Conservation (phyloP, 257 asterid genomes). For the Buddleja alternifolia region DNA sequence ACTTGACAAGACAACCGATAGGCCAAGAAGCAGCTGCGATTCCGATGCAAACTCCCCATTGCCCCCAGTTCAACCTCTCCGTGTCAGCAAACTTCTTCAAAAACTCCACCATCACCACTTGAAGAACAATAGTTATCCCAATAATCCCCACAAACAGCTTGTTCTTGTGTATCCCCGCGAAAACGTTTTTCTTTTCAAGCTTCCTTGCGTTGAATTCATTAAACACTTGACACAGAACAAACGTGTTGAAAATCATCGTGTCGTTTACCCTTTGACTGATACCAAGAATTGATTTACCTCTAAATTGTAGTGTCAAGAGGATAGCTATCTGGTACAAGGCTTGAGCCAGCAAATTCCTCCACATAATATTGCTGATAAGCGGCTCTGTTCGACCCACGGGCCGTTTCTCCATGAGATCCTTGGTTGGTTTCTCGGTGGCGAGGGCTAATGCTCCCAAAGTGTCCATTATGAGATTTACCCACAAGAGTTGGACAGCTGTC, state of each 20-base stretch:
- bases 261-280: conserved; percentile 35
- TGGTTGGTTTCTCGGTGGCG: conserved; percentile 44
- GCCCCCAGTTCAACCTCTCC: conserved; percentile 58
- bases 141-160: conserved; percentile 63
- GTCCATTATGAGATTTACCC: conserved; percentile 65
- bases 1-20: conserved; percentile 50
- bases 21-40: conserved; percentile 62
- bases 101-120: conserved; percentile 71
- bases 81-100: conserved; percentile 62
- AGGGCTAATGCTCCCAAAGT: conserved; percentile 57
- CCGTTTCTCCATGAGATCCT: conserved; percentile 35
- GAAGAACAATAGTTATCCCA: conserved; percentile 53
- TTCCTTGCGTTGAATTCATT: conserved; percentile 66
- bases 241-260: conserved; percentile 61
- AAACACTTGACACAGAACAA: conserved; percentile 65
- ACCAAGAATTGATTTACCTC: conserved; percentile 36
- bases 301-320: conserved; percentile 36
- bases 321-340: conserved; percentile 39
- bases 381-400: conserved; percentile 46
- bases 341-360: conserved; percentile 48
- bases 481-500: conserved; percentile 65
- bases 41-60: conserved; percentile 62
- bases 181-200: conserved; percentile 61
- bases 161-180: conserved; percentile 52
- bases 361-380: conserved; percentile 46